Conservation (phyloP, 495 filamentous ascomycete species). For the Apodospora peruviana region DNA sequence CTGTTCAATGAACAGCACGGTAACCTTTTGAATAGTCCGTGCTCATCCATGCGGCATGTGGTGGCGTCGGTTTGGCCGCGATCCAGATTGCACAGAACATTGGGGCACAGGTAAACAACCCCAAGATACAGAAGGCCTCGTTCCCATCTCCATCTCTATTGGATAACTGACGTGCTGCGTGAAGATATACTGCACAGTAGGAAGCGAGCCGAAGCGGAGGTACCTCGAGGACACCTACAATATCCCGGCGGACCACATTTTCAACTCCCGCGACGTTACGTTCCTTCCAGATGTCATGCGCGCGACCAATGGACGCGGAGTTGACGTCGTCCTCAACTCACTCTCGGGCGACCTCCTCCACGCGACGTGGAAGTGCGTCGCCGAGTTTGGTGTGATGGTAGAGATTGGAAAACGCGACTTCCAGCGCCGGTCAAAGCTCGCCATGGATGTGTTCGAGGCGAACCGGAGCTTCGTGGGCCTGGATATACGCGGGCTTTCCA, state of each 20-base stretch:
- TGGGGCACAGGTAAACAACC: neutral
- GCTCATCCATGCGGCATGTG: conserved; percentile 45
- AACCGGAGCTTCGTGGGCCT: conserved; percentile 40
- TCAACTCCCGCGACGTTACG: conserved; percentile 16
- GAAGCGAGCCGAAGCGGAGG: conserved; percentile 32
- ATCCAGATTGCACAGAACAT: neutral
- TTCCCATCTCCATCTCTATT: too few species aligned
- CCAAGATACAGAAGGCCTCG: too few species aligned
- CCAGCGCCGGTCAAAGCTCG: conserved; percentile 18
- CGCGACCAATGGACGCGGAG: conserved; percentile 40
- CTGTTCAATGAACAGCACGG: too few species aligned
- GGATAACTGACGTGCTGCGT: too few species aligned
- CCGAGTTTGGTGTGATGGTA: conserved; percentile 43
- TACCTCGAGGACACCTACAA: conserved; percentile 31
- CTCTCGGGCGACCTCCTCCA: conserved; percentile 44
- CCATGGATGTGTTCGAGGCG: conserved; percentile 36
- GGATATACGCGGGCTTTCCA: conserved; percentile 21
- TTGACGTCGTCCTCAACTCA: conserved; percentile 50
- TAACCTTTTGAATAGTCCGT: too few species aligned
- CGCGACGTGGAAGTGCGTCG: conserved; percentile 42
- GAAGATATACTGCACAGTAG: conserved; percentile 40
- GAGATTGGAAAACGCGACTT: conserved; percentile 43
- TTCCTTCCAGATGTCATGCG: conserved; percentile 37
- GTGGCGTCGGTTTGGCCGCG: conserved; percentile 41
- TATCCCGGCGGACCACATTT: conserved; percentile 39